These are phyloP conservation scores for Trametes pubescens DNA, from an alignment of 1,284 basidiomycete species.

Conservation along the genomic window DNA sequence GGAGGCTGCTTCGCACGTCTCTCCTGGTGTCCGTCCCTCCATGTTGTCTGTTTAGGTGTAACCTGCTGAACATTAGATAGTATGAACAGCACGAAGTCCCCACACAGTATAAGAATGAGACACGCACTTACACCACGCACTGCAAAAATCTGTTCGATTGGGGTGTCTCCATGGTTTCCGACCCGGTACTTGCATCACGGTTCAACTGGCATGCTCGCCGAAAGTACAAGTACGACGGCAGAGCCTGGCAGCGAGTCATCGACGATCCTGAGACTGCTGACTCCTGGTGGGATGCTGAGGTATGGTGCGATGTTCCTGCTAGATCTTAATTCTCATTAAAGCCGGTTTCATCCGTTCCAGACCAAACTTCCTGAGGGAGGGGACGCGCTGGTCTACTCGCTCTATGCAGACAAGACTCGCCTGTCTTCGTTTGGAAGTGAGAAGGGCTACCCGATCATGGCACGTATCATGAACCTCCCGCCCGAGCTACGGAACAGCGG, in stretches of 20 bases:
- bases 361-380: constrained; percentile 31
- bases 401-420: constrained; percentile 57
- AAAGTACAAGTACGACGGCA: constrained; percentile 36
- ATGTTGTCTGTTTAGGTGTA: constrained; percentile 4
- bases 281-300: constrained; percentile 43
- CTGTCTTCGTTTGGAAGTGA: constrained; percentile 52
- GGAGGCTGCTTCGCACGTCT: constrained; percentile 17
- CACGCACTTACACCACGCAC: constrained; percentile 24
- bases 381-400: constrained; percentile 38
- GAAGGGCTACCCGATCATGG: constrained; percentile 55
- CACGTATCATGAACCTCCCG: constrained; percentile 47
- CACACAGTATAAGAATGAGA: constrained; percentile 44
- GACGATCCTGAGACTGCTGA: constrained; percentile 44
- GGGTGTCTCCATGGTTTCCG: constrained; percentile 34
- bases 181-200: constrained; percentile 35
- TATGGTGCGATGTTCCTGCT: no score
- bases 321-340: no score
- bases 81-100: constrained; percentile 20
- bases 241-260: constrained; percentile 34
- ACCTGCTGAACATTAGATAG: constrained; percentile 21
- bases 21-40: constrained; percentile 4
- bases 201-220: constrained; percentile 41
- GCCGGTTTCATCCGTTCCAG: constrained; percentile 1
- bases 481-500: constrained; percentile 47
- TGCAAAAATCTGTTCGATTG: constrained; percentile 40